Evolutionary conservation across 1,139 yeast species (phyloP), one percentile per base, ranked within the genome.

Genomic region (Chernovozyma aurita): DNA sequence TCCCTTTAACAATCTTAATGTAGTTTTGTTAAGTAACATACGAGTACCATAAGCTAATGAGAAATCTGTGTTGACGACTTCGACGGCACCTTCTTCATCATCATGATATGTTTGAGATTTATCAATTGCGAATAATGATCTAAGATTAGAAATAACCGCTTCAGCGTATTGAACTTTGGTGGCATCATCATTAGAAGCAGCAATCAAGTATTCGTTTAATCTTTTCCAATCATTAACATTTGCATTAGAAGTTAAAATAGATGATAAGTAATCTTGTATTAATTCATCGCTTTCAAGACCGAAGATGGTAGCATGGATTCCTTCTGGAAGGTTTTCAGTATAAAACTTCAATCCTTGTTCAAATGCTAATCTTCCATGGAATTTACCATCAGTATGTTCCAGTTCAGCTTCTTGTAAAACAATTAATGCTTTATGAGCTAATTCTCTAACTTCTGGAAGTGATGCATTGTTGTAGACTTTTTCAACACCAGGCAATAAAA

Each of bases 11-110:
- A 92, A 74, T 55, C 95, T 77, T 57, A 92, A 69, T 45, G 74
- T 83, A 38, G 98, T 90, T 65, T 92, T 90, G 74, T 90, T 92
- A 52, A 92, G 71, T 52, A 92, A 76, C 97, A 92, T 92, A 65
- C 97, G 82, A 29, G 96, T 85, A 64, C 98, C 98, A 58, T 92
- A 92, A 27, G 98, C 98, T 47, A 92, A 72, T 0, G 97, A 92
- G 61, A 92, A 92, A 57, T 86, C 94, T 26, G 97, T 83, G 60
- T 92, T 88, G 48, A 90, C 97, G 55, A 92, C 83, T 55, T 85
- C 95, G 45, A 87, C 65, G 7, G 70, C 69, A 7, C 73, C 74
- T 32, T 69, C 74, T 44, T 94, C 96, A 40, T 84, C 95, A 31
- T 65, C 71, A 36, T 73, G 73, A 33, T 69, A 67, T 16, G 43